These are phyloP conservation scores for Puccinia sorghi DNA, from an alignment of 1,284 basidiomycete species.

Conservation along the genomic window DNA sequence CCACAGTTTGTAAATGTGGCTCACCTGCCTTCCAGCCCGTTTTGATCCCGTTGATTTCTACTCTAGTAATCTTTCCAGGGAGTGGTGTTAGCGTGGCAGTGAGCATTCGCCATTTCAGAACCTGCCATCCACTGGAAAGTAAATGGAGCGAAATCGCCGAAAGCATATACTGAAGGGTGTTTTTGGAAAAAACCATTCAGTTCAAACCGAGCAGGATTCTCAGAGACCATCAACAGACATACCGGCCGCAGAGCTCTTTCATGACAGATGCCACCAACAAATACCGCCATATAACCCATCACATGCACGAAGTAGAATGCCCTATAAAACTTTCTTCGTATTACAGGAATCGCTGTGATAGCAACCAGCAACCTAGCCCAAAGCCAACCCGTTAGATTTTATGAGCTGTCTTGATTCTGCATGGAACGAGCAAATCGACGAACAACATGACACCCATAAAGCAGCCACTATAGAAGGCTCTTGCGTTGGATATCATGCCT, in stretches of 20 bases:
- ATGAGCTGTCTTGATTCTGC: not conserved
- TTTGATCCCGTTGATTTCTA: slow-evolving; percentile 39
- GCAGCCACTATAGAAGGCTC: slow-evolving; percentile 38
- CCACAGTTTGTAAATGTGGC: not conserved
- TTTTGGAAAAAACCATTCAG: not conserved
- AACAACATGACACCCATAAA: slow-evolving; percentile 33
- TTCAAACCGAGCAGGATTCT: not conserved
- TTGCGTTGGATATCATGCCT: slow-evolving; percentile 29
- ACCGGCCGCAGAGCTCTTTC: slow-evolving; percentile 26
- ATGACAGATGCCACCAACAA: slow-evolving; percentile 35
- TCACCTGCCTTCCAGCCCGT: slow-evolving; percentile 49
- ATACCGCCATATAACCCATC: slow-evolving; percentile 34
- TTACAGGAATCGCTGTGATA: slow-evolving; percentile 23
- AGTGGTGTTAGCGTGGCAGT: slow-evolving; percentile 38
- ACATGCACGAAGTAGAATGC: slow-evolving; percentile 39
- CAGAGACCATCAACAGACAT: not conserved
- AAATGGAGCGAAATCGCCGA: slow-evolving; percentile 29
- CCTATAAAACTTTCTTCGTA: slow-evolving; percentile 36
- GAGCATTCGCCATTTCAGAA: slow-evolving; percentile 24
- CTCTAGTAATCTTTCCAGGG: slow-evolving; percentile 39
- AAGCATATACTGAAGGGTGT: slow-evolving; percentile 34
- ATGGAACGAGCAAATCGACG: not conserved
- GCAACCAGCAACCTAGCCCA: slow-evolving; percentile 25
- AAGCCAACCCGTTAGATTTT: not conserved
- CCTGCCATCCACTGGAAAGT: slow-evolving; percentile 35